Evolutionary conservation across 2,329 filamentous ascomycete genomes (phyloP).

Genomic region (Pezicula neosporulosa): DNA sequence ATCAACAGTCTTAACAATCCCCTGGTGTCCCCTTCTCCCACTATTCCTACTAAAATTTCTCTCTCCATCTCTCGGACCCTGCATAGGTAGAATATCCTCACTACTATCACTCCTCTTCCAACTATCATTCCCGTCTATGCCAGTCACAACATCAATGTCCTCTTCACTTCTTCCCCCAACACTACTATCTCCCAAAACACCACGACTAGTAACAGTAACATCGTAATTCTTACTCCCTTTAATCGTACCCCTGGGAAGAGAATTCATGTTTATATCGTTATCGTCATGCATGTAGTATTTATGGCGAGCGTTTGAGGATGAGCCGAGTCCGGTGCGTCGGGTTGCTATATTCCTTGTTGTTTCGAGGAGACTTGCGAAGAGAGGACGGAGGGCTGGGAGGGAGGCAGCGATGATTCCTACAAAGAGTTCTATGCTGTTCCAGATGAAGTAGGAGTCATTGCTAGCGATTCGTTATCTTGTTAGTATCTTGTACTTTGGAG

Average conservation of each 20-base stretch:
- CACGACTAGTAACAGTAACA: slow-evolving; percentile 11
- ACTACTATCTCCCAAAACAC: slow-evolving; percentile 1
- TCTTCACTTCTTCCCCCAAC: slow-evolving; percentile 7
- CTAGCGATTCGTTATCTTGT: slow-evolving; percentile 23
- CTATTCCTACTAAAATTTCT: not conserved
- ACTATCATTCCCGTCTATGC: not conserved
- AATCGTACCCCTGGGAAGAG: not conserved
- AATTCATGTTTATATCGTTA: slow-evolving; percentile 10
- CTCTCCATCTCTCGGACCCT: not conserved
- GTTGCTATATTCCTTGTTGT: slow-evolving; percentile 6
- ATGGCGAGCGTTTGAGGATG: slow-evolving; percentile 6
- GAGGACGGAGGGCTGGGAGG: slow-evolving; percentile 38
- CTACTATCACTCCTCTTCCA: slow-evolving; percentile 8
- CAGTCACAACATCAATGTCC: not conserved
- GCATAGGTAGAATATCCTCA: slow-evolving; percentile 16
- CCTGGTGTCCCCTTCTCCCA: not conserved
- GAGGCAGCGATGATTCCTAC: slow-evolving; percentile 40
- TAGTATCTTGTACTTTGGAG: not conserved
- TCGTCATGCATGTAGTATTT: slow-evolving; percentile 22
- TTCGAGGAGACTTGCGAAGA: slow-evolving; percentile 32
- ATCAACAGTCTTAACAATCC: slow-evolving; percentile 17
- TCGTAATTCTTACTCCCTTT: slow-evolving; percentile 8
- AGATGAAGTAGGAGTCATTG: slow-evolving; percentile 35
- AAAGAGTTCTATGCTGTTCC: slow-evolving; percentile 41
- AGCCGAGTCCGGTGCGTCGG: not conserved